Conservation (phyloP, 306 rosid genomes). For the Alnus rubra region DNA sequence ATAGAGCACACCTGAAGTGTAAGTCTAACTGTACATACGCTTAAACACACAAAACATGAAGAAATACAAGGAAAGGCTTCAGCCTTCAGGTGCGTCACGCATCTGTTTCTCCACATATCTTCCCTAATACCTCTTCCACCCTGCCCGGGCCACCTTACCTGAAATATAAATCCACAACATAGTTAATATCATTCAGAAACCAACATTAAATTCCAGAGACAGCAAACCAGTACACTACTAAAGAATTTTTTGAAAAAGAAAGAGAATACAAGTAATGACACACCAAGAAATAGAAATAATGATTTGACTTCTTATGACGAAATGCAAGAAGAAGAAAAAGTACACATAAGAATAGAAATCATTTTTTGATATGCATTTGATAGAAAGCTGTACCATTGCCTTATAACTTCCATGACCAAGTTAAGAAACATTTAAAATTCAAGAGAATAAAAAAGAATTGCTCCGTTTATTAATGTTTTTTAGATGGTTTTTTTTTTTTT, state of each 20-base stretch:
- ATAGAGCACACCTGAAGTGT: not conserved
- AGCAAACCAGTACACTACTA: not conserved
- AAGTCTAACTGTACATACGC: not conserved
- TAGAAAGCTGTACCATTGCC: not conserved
- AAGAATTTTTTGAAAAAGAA: not conserved
- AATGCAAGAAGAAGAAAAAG: not conserved
- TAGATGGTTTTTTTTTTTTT: too few relatives aligned
- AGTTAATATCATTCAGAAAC: not conserved
- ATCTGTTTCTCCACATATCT: not conserved
- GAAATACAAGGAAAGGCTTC: not conserved
- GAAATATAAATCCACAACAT: conserved; percentile 31
- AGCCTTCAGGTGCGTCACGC: not conserved
- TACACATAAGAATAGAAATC: not conserved
- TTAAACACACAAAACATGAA: not conserved
- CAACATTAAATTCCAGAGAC: not conserved
- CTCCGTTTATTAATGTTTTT: too few relatives aligned
- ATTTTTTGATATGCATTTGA: not conserved
- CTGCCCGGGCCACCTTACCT: conserved; percentile 55
- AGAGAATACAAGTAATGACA: too few relatives aligned
- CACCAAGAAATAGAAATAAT: not conserved
- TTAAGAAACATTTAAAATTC: not conserved
- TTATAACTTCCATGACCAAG: not conserved
- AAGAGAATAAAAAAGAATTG: not conserved
- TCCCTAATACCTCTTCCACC: conserved; percentile 51
- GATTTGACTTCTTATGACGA: not conserved